Base-by-base conservation (phyloP, 2,329 filamentous ascomycete species). In the Paradendryphiella salina region DNA sequence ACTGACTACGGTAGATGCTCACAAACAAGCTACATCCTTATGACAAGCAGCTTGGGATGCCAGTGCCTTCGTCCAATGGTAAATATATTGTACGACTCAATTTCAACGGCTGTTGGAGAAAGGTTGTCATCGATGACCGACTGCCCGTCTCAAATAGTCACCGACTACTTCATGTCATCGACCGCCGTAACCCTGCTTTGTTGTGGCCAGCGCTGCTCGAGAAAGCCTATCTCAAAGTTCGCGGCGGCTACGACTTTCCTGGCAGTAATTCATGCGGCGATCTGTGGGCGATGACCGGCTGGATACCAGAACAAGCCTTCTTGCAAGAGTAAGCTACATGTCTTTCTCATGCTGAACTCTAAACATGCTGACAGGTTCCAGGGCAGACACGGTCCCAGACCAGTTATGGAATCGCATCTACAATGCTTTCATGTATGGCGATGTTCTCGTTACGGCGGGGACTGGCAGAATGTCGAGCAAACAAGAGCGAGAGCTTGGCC, bases 191-290 rank as follows among this genome's bases (percentile, higher is more conserved):
- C 57, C 87, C 89, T 3, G 79, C 77, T n/a, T 78, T 95, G 11
- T 75, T 97, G 11, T 97, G 93, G 91, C 94, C 94, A 5, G 91
- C 93, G 2, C 79, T 99, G 4, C 77, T 97, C 13, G 94, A 99
- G 70, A 99, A 99, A 69, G 94, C 94, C 0, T 99, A 99, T 63
- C 78, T 99, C 1, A 99, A 97, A 76, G 85, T 97, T 9, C 84
- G 93, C 48, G 94, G 94, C 21, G 94, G 94, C 28, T 99, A 99
- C 70, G 92, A 99, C 67, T 99, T 99, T 60, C 93, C 94, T 0
- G 94, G 94, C 6, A 97, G 94, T 66, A 97, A 97, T 71, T 97
- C 93, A 0, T 92, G 90, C 9, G 97, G 93, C 2, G 94, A 99
- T 73, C 76, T 99, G 3, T 96, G 90, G 84, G 87, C 95, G 1